Base-by-base conservation (phyloP, 495 filamentous ascomycete genomes). In the Hypoxylon rickii region DNA sequence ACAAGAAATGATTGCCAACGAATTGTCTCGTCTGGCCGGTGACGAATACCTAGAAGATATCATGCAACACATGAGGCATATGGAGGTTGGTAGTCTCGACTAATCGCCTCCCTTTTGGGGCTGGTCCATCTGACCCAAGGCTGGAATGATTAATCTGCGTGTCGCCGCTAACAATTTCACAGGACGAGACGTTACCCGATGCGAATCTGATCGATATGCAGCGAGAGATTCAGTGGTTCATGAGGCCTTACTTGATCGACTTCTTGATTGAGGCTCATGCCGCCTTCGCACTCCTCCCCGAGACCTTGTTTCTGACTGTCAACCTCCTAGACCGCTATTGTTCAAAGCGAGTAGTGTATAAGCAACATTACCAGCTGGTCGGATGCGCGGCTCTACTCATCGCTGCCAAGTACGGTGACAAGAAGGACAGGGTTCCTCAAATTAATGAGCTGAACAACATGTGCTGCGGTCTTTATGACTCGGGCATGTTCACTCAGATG, bases 401-500 rank as follows among this genome's bases (percentile, higher is more conserved):
- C 58, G 93, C 94, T 51, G 89, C 94, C 68, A 99, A 99, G 79
- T 99, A 96, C 73, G 95, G 96, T 19, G 94, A 99, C 75, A 89
- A 89, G 76, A 99, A 99, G 79, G 94, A 99, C 64, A 82, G 90
- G 17, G 95, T 99, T 5, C 94, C 94, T 12, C 92, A 92, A 31
- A 92, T 99, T 70, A 85, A 89, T 66, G 94, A 99, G 64, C 77
- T 99, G 51, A 96, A 95, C 79, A 92, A 91, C 43, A 97, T 99
- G 95, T 99, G 94, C 78, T 97, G 95, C 78, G 89, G 87, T 13
- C 83, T 97, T 18, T 99, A 99, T 70, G 94, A 99, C 69, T 92
- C 96, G 11, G 94, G 96, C 68, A 97, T 99, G 94, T 99, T 99
- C 75, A 92, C 89, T 12, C 94, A 99, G 73, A 97, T 99, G 95